Base-by-base conservation (phyloP, 352 stramenopile genomes). In the Phytopythium aichiense region DNA sequence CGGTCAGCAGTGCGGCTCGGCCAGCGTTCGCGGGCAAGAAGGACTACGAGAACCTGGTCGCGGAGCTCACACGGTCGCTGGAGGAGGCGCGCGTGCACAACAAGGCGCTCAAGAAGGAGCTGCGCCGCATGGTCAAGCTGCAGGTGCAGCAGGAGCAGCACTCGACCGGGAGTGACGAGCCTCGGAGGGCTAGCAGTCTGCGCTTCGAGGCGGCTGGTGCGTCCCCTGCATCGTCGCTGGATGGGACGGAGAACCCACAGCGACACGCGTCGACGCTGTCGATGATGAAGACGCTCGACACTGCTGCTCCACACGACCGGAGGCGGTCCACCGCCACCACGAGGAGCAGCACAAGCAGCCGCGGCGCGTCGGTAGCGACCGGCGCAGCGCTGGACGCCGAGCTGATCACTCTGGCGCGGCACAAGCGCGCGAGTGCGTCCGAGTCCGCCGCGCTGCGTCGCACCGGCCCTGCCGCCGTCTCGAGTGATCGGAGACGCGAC, bases 31-130 rank as follows among this genome's bases (percentile, higher is more conserved):
- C 79, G 30, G 77, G 73, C 9, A 88, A 88, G 60, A 89, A 86
- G 28, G 79, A 90, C 60, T 90, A 85, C 30, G 81, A 93, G 35
- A 80, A 84, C 31, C 63, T 91, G 16, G 76, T 94, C 48, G 71
- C 79, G 9, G 80, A 91, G 35, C 73, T 94, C 16, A 89, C 70
- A 16, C 76, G 71, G 16, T 88, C 81, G 9, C 78, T 94, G 11
- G 82, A 92, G 52, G 84, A 94, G 56, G 67, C 68, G 4, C 77
- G 72, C 9, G 13, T 89, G 45, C 73, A 89, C 66, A 94, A 94
- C 66, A 91, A 90, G 59, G 88, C 83, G 9, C 74, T 94, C 9
- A 94, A 92, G 69, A 94, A 91, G 54, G 82, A 94, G 42, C 70
- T 94, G 23, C 75, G 82, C 1, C 71, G 82, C 0, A 84, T 89